Evolutionary conservation across 805 yeast genomes (phyloP).

Genomic region (Yamadazyma tumulicola): DNA sequence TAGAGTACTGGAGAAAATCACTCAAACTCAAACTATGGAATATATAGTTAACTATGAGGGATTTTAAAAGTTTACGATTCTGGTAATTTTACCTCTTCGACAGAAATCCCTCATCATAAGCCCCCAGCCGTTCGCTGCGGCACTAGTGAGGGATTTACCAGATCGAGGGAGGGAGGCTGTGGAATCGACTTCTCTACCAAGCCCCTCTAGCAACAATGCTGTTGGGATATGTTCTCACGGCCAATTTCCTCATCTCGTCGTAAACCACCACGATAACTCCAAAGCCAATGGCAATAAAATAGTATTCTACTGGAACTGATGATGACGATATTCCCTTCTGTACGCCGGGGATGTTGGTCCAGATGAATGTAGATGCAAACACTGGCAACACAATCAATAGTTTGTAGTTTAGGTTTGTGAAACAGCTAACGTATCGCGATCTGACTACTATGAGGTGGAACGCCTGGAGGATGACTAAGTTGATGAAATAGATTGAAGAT

Average conservation of each 20-base stretch:
- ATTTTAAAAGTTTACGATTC: too few relatives aligned
- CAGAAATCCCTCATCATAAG: too few relatives aligned
- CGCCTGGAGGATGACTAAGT: conserved; percentile 45
- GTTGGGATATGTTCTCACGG: conserved; percentile 34
- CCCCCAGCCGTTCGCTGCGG: too few relatives aligned
- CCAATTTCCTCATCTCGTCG: conserved; percentile 42
- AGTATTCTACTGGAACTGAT: conserved; percentile 41
- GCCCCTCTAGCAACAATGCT: conserved; percentile 36
- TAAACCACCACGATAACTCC: conserved; percentile 34
- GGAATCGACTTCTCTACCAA: conserved; percentile 33
- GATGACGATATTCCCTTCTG: conserved; percentile 32
- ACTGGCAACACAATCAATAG: conserved; percentile 32
- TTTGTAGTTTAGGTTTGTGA: conserved; percentile 38
- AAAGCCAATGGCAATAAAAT: conserved; percentile 44
- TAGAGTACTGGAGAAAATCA: too few relatives aligned
- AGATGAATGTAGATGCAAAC: conserved; percentile 35
- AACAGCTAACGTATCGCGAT: conserved; percentile 38
- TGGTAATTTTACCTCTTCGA: too few relatives aligned
- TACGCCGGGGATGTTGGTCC: conserved; percentile 40
- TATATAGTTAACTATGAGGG: too few relatives aligned
- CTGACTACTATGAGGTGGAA: conserved; percentile 43
- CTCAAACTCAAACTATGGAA: too few relatives aligned
- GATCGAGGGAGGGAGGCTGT: too few relatives aligned
- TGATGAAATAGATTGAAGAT: conserved; percentile 41
- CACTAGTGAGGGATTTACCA: too few relatives aligned